Percentiles rank a stretch among this genome's conserved stretches.
These are phyloP conservation scores for Mercurialis annua DNA, from an alignment of 345 rosid genomes.

Conservation along the genomic window DNA sequence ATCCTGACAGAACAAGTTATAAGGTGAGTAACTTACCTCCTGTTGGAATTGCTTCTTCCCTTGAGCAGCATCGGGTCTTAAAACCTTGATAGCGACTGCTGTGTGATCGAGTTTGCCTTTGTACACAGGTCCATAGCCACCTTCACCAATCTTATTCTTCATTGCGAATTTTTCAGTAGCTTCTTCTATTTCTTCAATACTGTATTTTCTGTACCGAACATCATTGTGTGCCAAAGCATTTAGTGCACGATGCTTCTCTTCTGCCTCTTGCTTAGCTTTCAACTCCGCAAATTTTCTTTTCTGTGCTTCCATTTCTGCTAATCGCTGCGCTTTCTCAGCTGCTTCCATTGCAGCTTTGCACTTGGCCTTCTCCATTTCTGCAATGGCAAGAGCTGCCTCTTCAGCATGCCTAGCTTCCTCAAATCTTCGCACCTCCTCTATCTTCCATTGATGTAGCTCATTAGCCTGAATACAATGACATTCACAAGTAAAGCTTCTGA, in stretches of 20 bases:
- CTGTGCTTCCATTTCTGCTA: constrained; percentile 65
- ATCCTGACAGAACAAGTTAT: too few relatives aligned
- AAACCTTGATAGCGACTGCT: constrained; percentile 79
- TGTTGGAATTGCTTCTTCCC: constrained; percentile 87
- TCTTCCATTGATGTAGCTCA: constrained; percentile 64
- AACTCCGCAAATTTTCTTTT: constrained; percentile 65
- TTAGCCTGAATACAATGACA: constrained; percentile 46
- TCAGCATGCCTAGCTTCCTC: constrained; percentile 71
- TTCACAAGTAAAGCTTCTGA: background rate
- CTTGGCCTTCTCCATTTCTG: constrained; percentile 83
- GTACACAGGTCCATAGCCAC: constrained; percentile 94
- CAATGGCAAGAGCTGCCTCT: constrained; percentile 75
- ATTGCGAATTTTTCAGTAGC: constrained; percentile 56
- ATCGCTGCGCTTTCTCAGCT: constrained; percentile 68
- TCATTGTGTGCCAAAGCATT: constrained; percentile 58
- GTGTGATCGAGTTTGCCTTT: constrained; percentile 85
- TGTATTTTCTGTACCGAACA: constrained; percentile 63
- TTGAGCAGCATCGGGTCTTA: constrained; percentile 88
- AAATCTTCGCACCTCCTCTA: constrained; percentile 60
- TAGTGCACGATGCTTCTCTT: constrained; percentile 72
- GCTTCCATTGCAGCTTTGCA: constrained; percentile 80
- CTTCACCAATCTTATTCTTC: constrained; percentile 72
- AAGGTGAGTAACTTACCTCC: constrained; percentile 49
- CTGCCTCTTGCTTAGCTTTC: constrained; percentile 61
- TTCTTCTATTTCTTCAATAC: constrained; percentile 72